phyloP scores from a whole-genome alignment of 1,284 basidiomycete species.

The Bjerkandera adusta region DNA sequence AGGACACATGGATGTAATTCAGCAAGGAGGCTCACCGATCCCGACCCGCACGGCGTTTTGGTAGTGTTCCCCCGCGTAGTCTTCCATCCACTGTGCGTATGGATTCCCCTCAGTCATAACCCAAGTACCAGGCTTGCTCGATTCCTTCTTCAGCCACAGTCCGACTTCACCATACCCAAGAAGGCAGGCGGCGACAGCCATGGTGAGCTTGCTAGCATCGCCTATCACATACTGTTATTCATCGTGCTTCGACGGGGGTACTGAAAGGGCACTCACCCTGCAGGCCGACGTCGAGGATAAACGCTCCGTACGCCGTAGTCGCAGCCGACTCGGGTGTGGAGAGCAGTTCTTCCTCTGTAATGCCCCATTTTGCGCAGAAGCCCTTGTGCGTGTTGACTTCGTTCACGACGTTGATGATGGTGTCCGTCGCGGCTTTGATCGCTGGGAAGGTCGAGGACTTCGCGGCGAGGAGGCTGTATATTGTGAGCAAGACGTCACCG shows the following conservation, averaged over 20 bases:
- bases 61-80: conserved; percentile 73
- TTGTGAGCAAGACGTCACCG: not conserved
- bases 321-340: conserved; percentile 62
- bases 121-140: conserved; percentile 46
- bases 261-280: conserved; percentile 43
- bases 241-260: not conserved
- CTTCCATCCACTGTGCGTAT: conserved; percentile 82
- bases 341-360: conserved; percentile 59
- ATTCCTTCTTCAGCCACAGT: conserved; percentile 68
- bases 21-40: conserved; percentile 49
- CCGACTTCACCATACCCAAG: conserved; percentile 96
- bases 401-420: conserved; percentile 61
- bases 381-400: conserved; percentile 76
- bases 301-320: conserved; percentile 86
- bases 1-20: not conserved
- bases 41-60: conserved; percentile 71
- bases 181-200: conserved; percentile 85
- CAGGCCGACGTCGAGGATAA: conserved; percentile 75
- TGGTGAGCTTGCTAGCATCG: conserved; percentile 70
- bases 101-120: conserved; percentile 66
- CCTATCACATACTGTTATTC: conserved; percentile 38
- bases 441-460: conserved; percentile 69
- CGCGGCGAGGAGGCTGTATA: conserved; percentile 69
- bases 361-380: conserved; percentile 72
- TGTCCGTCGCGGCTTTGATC: conserved; percentile 66